These are phyloP conservation scores for Linum tenue DNA, from an alignment of 345 rosid species.

Conservation along the genomic window DNA sequence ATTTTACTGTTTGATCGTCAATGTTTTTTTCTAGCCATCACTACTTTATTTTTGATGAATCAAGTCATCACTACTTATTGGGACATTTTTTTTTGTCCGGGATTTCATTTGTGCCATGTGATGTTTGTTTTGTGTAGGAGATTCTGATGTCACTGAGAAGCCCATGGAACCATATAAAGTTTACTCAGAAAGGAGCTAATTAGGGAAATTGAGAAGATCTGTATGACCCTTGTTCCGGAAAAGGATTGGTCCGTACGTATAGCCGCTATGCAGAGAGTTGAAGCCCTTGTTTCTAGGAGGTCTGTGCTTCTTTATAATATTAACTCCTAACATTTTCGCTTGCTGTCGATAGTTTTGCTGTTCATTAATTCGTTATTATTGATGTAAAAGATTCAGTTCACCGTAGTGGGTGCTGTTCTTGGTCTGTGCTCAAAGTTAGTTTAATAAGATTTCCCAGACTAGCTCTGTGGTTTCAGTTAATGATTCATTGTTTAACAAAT, in stretches of 20 bases:
- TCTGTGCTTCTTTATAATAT: constrained; percentile 11
- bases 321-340: background rate
- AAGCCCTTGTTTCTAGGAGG: constrained; percentile 98
- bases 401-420: background rate
- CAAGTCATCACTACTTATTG: background rate
- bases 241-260: constrained; percentile 99
- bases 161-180: constrained; percentile 75
- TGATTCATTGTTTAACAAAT: background rate
- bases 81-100: background rate
- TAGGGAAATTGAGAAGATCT: constrained; percentile 88
- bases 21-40: background rate
- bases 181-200: constrained; percentile 93
- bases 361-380: background rate
- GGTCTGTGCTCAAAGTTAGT: background rate
- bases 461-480: background rate
- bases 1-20: too few relatives aligned
- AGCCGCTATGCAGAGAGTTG: constrained; percentile 95
- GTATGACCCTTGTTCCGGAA: constrained; percentile 80
- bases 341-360: background rate
- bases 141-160: constrained; percentile 65
- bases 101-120: background rate
- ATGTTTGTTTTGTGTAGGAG: constrained; percentile 40
- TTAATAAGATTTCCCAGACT: background rate
- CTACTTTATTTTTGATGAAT: background rate
- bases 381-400: background rate